Base-by-base conservation (phyloP, 805 yeast genomes). In the Candida golubevii region DNA sequence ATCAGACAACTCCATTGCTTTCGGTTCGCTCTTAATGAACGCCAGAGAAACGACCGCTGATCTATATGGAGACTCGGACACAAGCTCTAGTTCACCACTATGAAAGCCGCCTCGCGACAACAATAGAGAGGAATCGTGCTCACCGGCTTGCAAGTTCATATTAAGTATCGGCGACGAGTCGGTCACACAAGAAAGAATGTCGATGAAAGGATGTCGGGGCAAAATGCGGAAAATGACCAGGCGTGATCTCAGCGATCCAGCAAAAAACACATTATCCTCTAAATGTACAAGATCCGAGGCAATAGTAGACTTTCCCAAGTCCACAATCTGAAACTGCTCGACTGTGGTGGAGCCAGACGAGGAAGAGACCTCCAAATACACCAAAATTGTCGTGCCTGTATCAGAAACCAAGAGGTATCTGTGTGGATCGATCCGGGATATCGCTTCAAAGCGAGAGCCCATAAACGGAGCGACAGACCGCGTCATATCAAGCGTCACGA, bases 81-180 rank as follows among this genome's bases (percentile, higher is more conserved):
- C 42, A 8, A 30, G 18, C 42, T 44, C 41, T 11, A 62, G 46
- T 39, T 68, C 71, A 1, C 71, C 69, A 37, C 63, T 58, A 26
- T 64, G 58, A 45, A 62, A 60, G 1, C 71, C 71, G 11, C 72
- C 72, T 40, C 62, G 68, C 35, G 67, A 60, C 11, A 60, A 42
- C 14, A 60, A 45, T 5, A 65, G 12, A 4, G 48, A 47, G 3
- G 39, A 34, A 7, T 26, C 27, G 18, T 47, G 37, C 8, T 33
- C 43, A 2, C 42, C 36, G 1, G 37, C 41, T 14, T 35, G 27
- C 3, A 50, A 36, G 23, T 52, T 53, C 10, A 67, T 36, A 38
- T 59, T 61, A 14, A 68, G 43, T 7, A 69, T 44, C 3, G 74
- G 72, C 8, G 72, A 66, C 2, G 69, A 55, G 13, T 65, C 56